Evolutionary conservation across 805 yeast species (phyloP).

Genomic region (Lipomyces spencermartinsiae): DNA sequence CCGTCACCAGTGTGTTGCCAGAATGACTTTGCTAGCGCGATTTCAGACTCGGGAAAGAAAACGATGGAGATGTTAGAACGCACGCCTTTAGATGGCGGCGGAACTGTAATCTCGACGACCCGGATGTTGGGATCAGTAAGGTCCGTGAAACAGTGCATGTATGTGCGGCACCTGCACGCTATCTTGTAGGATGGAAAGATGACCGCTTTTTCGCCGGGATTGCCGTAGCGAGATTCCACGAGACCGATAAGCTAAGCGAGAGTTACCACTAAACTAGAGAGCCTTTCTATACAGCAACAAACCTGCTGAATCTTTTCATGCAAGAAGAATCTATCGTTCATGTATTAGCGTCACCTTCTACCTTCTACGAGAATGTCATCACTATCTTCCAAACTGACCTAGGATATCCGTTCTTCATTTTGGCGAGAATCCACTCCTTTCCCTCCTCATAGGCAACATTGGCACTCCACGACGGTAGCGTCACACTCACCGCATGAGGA

Average conservation of each 20-base stretch:
- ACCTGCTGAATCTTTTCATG: slow-evolving; percentile 49
- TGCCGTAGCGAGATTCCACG: slow-evolving; percentile 74
- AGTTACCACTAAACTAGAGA: neutral
- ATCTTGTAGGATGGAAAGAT: slow-evolving; percentile 77
- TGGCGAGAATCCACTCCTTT: slow-evolving; percentile 73
- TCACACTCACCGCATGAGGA: slow-evolving; percentile 92
- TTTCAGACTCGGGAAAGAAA: slow-evolving; percentile 69
- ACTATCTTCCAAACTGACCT: slow-evolving; percentile 61
- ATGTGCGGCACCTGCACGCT: slow-evolving; percentile 86
- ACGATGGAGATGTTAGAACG: slow-evolving; percentile 74
- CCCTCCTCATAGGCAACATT: slow-evolving; percentile 94
- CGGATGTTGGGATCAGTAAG: slow-evolving; percentile 49
- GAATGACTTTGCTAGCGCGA: slow-evolving; percentile 74
- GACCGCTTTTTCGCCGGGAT: slow-evolving; percentile 76
- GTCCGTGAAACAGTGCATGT: slow-evolving; percentile 53
- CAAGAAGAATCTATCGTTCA: slow-evolving; percentile 54
- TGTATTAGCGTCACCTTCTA: slow-evolving; percentile 62
- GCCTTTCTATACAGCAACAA: slow-evolving; percentile 4
- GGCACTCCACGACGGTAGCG: slow-evolving; percentile 94
- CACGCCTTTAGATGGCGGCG: slow-evolving; percentile 39
- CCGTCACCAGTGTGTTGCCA: slow-evolving; percentile 99
- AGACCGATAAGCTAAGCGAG: slow-evolving; percentile 13
- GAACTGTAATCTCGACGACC: slow-evolving; percentile 44
- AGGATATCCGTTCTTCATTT: slow-evolving; percentile 89
- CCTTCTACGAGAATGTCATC: neutral